These are phyloP conservation scores for Oryza glaberrima DNA, from an alignment of 176 grass and related monocot species.

Conservation along the genomic window DNA sequence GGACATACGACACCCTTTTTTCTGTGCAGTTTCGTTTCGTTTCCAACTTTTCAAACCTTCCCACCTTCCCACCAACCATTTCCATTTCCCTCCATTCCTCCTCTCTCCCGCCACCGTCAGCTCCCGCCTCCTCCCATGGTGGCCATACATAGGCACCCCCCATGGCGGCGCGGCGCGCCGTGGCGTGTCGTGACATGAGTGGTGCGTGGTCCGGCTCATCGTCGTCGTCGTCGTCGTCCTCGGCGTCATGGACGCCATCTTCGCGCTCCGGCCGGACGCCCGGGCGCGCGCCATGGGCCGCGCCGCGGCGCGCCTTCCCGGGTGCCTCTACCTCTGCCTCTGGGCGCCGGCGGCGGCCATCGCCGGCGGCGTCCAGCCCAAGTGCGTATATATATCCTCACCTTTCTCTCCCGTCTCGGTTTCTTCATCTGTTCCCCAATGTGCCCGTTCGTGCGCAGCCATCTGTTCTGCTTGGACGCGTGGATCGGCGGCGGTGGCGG, in stretches of 20 bases:
- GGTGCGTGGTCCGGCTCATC: not conserved
- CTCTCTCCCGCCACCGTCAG: too few species aligned
- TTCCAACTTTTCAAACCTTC: not conserved
- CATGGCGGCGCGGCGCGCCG: too few species aligned
- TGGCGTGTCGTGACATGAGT: too few species aligned
- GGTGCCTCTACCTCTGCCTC: constrained; percentile 54
- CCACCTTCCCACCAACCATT: not conserved
- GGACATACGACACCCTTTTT: not conserved
- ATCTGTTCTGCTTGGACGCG: constrained; percentile 52
- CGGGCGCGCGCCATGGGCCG: constrained; percentile 47
- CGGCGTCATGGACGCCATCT: constrained; percentile 43
- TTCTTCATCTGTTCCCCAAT: too few species aligned
- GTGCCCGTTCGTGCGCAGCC: constrained; percentile 20
- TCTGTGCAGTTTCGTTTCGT: not conserved
- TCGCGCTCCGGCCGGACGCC: constrained; percentile 35
- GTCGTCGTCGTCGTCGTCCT: not conserved
- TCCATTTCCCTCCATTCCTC: not conserved
- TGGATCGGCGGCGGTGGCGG: constrained; percentile 38
- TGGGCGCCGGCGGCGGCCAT: constrained; percentile 46
- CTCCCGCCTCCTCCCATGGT: not conserved
- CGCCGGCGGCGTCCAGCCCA: constrained; percentile 4
- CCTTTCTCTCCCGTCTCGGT: too few species aligned
- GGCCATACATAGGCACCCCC: not conserved
- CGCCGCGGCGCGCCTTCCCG: constrained; percentile 49
- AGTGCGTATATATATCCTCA: not conserved